Base-by-base conservation (phyloP, 495 filamentous ascomycete genomes). In the Neurospora hispaniola region DNA sequence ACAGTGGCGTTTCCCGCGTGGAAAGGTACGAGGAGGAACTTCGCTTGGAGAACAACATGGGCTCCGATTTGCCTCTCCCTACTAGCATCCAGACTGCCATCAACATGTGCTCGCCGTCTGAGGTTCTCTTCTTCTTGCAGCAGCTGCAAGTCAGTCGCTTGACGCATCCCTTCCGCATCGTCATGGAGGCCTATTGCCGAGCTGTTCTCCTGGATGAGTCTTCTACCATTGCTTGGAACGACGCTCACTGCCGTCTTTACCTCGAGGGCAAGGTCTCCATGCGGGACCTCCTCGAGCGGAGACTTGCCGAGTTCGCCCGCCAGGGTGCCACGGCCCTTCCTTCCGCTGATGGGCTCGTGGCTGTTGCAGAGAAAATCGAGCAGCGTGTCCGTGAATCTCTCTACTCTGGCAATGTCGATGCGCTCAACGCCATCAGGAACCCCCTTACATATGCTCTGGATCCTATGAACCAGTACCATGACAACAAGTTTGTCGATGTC, bases 1-100 rank as follows among this genome's bases (percentile, higher is more conserved):
- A 80, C 59, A 74, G 76, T 46, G 74, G 73, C 1, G 48, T 79
- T n/a, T 18, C 77, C 1, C 71, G 78, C 0, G 44, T 75, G 5
- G 71, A 73, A 2, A 71, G 77, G 38, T 79, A 70, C 41, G 77
- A 80, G 43, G 75, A 76, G 42, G 78, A 80, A 70, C 27, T 73
- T 62, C 73, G 71, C 6, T 40, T 80, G 3, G 76, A 75, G 46
- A 42, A 69, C 10, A 69, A 48, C 2, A 42, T 35, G 16, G 54
- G 54, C 54, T 66, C 54, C 3, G 70, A 66, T 18, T 12, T 44
- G 2, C 27, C 43, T 16, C 70, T 77, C 0, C 78, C 78, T 18
- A 18, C 71, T 3, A 78, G 76, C 71, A 76, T 79, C 23, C 66
- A 27, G 14, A 23, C 75, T 1, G 71, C 75, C 35, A 78, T 79